Conservation (phyloP, 2,329 filamentous ascomycete species). For the Chalaropsis thielavioides region DNA sequence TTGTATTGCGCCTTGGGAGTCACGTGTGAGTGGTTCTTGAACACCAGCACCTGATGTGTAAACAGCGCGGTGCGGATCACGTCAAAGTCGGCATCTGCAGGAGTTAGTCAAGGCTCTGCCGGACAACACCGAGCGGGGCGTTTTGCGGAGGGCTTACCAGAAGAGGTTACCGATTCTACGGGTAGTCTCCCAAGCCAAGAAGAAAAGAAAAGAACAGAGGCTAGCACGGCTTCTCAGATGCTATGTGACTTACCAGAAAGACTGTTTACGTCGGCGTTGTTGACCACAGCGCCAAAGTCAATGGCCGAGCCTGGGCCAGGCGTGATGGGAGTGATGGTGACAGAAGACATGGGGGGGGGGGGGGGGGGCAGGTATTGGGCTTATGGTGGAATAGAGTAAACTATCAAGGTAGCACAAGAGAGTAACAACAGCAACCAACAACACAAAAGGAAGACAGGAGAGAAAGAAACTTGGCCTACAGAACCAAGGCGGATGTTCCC, state of each 20-base stretch:
- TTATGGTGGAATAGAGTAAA: neutral
- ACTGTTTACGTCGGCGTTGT: slow-evolving; percentile 45
- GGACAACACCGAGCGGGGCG: neutral
- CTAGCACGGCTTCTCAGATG: neutral
- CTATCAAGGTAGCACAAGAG: neutral
- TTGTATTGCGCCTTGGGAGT: slow-evolving; percentile 59
- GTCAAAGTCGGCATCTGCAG: slow-evolving; percentile 46
- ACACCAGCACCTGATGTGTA: slow-evolving; percentile 51
- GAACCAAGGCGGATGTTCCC: neutral
- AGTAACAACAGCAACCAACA: neutral
- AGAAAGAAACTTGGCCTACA: neutral
- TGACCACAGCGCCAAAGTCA: slow-evolving; percentile 47
- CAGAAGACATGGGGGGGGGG: slow-evolving; percentile 8
- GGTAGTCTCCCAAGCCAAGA: slow-evolving; percentile 28
- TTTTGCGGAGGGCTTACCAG: slow-evolving; percentile 27
- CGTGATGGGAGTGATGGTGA: slow-evolving; percentile 29
- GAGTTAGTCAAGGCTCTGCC: neutral
- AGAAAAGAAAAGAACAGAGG: neutral
- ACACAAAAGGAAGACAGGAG: neutral
- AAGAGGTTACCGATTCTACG: slow-evolving; percentile 48
- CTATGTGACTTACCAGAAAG: slow-evolving; percentile 38
- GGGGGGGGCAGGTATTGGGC: neutral
- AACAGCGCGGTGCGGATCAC: slow-evolving; percentile 52
- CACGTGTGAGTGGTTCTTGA: slow-evolving; percentile 51
- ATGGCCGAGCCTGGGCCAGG: slow-evolving; percentile 27